Percentiles rank a stretch among this genome's conserved stretches.
phyloP scores from a whole-genome alignment of 179 eudicot species.

The Drosera spatulata region DNA sequence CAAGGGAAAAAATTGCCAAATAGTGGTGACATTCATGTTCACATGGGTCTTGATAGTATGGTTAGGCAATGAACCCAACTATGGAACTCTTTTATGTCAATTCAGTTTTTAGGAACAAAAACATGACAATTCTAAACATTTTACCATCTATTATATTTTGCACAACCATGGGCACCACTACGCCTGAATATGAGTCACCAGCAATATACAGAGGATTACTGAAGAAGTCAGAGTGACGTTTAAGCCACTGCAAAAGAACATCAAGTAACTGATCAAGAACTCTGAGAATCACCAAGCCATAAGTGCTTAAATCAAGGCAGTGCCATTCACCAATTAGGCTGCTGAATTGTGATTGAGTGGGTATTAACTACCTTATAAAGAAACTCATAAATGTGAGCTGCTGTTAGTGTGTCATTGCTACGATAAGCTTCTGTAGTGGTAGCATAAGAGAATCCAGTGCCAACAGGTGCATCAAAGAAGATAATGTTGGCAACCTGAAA shows the following conservation, averaged over 20 bases:
- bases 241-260: conserved; percentile 13
- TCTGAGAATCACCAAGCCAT: background rate
- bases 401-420: background rate
- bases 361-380: background rate
- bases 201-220: conserved; percentile 7
- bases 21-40: too few species aligned
- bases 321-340: background rate
- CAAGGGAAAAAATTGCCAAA: too few species aligned
- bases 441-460: conserved; percentile 10
- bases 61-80: too few species aligned
- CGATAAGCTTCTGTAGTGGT: conserved; percentile 3
- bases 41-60: too few species aligned
- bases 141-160: conserved; percentile 13
- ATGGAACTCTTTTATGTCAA: too few species aligned
- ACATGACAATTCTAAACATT: background rate
- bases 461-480: conserved; percentile 8
- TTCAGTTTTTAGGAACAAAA: too few species aligned
- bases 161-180: conserved; percentile 6
- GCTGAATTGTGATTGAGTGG: background rate
- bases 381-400: conserved; percentile 1
- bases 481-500: conserved; percentile 9
- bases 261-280: background rate
- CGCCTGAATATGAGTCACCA: conserved; percentile 15
- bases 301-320: background rate
- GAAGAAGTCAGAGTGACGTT: conserved; percentile 11